Base-by-base conservation (phyloP, 1,139 yeast species). In the Kodamaea derodonti region DNA sequence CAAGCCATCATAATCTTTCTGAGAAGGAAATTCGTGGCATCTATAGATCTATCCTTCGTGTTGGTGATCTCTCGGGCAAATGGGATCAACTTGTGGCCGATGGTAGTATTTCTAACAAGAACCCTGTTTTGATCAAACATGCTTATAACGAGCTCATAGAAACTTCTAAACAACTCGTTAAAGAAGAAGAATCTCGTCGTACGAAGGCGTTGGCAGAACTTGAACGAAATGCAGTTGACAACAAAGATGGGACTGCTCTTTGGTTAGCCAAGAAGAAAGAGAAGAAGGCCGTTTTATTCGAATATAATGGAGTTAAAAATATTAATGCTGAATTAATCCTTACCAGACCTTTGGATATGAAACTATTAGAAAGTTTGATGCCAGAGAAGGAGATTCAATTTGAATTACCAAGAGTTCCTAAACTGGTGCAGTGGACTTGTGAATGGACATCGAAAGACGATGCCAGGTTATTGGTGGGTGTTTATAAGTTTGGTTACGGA, bases 401-500 rank as follows among this genome's bases (percentile, higher is more conserved):
- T 54, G 72, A 65, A 34, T 69, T 90, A 32, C 75, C 74, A 6
- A 68, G 64, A 37, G 62, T 67, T 11, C 86, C 95, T 13, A 90
- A 90, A 60, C 80, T 82, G 17, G 97, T 88, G 4, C 90, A 87
- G 27, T 94, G 99, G 99, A 75, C 78, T 37, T 86, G 95, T 51
- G 80, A 78, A 25, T 94, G 99, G 99, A 68, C 71, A 3, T 69
- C 72, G 11, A 75, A 69, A 27, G 96, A 94, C 54, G 99, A 94
- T 58, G 84, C 88, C 29, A 84, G 81, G 79, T 68, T 94, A 35
- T 60, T 94, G 43, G 78, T 84, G 28, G 99, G 99, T 44, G 84
- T 92, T 22, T 75, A 78, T 54, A 88, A 87, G 58, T 87, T 90
- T 59, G 99, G 99, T 0, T 92, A 87, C 54, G 98, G 98, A 14